Conservation (phyloP, 2,329 filamentous ascomycete genomes). For the Cordyceps farinosa region DNA sequence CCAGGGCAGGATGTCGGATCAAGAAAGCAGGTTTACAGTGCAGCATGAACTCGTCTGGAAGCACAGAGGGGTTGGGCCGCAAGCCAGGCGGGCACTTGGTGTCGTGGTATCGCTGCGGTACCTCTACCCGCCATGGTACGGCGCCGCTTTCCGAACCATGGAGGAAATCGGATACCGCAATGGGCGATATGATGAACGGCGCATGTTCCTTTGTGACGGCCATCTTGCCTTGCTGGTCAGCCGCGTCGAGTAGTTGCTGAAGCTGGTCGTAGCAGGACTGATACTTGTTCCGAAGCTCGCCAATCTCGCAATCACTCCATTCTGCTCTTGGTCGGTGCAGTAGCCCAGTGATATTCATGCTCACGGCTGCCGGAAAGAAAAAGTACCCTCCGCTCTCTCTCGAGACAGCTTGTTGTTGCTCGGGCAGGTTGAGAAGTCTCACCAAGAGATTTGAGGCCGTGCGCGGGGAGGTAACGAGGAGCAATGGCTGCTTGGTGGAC, state of each 20-base stretch:
- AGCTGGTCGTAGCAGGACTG: neutral
- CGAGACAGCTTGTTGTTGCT: neutral
- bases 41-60: conserved; percentile 34
- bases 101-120: neutral
- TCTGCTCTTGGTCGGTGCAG: neutral
- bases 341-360: neutral
- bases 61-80: conserved; percentile 29
- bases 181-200: neutral
- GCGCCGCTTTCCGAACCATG: neutral
- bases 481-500: neutral
- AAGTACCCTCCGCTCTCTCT: neutral
- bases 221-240: neutral
- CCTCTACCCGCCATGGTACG: neutral
- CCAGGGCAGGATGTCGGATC: conserved; percentile 37
- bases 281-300: neutral
- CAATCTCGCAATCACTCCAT: neutral
- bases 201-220: neutral
- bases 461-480: neutral
- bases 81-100: neutral
- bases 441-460: conserved; percentile 2
- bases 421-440: neutral
- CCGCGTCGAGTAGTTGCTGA: neutral
- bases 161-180: neutral
- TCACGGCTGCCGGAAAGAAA: neutral
- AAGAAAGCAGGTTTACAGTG: conserved; percentile 33